phyloP scores from a whole-genome alignment of 306 rosid genomes.

The Fagus sylvatica region DNA sequence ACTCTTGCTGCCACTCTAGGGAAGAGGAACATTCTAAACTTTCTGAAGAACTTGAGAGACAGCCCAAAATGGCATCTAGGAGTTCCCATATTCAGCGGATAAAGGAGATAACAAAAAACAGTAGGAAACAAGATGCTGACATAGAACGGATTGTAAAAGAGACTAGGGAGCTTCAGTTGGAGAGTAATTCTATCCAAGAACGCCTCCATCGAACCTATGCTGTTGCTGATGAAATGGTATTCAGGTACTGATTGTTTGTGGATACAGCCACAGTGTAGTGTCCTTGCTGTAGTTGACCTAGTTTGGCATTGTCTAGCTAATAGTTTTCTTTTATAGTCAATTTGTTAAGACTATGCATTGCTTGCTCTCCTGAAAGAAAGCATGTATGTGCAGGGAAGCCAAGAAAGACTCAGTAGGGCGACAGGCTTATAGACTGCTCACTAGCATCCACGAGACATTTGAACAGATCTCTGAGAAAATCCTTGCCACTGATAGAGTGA shows the following conservation, averaged over 20 bases:
- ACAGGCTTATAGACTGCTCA: conserved; percentile 73
- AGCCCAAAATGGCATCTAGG: conserved; percentile 56
- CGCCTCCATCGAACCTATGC: conserved; percentile 81
- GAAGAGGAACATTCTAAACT: conserved; percentile 44
- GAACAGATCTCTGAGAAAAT: conserved; percentile 77
- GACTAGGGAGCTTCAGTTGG: conserved; percentile 86
- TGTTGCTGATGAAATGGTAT: conserved; percentile 75
- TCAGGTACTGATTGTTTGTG: conserved; percentile 56
- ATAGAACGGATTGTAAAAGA: conserved; percentile 74
- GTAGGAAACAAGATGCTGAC: conserved; percentile 83
- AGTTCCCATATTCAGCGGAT: conserved; percentile 69
- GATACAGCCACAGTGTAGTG: neutral
- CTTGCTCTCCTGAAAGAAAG: conserved; percentile 8
- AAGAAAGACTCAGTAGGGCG: conserved; percentile 69
- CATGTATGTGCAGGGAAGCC: conserved; percentile 66
- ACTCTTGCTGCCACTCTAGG: conserved; percentile 31
- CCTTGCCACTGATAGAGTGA: conserved; percentile 67
- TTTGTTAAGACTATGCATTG: too few species aligned
- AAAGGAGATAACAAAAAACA: conserved; percentile 80
- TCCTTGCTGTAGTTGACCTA: neutral
- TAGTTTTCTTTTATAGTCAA: neutral
- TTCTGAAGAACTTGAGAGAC: conserved; percentile 39
- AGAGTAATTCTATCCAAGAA: conserved; percentile 83
- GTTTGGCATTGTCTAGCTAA: neutral
- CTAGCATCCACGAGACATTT: conserved; percentile 73